Base-by-base conservation (phyloP, 2,329 filamentous ascomycete genomes). In the Phialophora tarda region DNA sequence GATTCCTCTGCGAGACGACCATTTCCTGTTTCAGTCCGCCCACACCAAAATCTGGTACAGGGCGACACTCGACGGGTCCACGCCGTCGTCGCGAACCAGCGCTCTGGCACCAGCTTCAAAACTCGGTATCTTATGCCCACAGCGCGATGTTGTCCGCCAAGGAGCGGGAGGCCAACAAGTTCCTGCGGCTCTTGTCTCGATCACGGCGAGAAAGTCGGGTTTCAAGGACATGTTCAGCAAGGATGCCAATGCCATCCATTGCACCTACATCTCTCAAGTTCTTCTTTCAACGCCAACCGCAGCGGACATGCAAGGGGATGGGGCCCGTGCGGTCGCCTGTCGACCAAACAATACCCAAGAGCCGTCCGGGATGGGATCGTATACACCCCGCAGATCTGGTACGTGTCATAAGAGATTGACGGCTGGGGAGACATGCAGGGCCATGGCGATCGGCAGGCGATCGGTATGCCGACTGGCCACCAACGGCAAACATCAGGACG, bases 21-120 rank as follows among this genome's bases (percentile, higher is more conserved):
- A 59, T 28, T 34, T 64, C 50, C 28, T 64, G 17, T 54, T 64
- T 38, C 54, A 64, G 28, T 64, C 54, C 6, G 56, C 57, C 4
- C 60, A 63, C n/a, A 63, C 50, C 50, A 57, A 57, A 23, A 30
- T 56, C 34, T 63, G 60, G 60, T 63, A 28, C 53, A 63, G 44
- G 53, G 60, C 60, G 21, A 63, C 60, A n/a, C 47, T 56, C 26
- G 60, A 63, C 21, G 10, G 44, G 32, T 28, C 34, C 23, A 47
- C 23, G 5, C 23, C 21, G 34, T 34, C 24, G 12, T 23, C n/a
- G 30, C 32, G 21, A 21, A n/a, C 17, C 14, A 11, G 6, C 17
- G 28, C 8, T 30, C 14, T 51, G 47, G 51, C 23, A 14, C 23
- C 10, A n/a, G 12, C 11, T 17, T 55, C 26, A 23, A 55, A 21